A percentile compares a stretch with the other conserved stretches of the same genome.
Conservation (phyloP, 352 stramenopile genomes). For the Phytophthora citrophthora region DNA sequence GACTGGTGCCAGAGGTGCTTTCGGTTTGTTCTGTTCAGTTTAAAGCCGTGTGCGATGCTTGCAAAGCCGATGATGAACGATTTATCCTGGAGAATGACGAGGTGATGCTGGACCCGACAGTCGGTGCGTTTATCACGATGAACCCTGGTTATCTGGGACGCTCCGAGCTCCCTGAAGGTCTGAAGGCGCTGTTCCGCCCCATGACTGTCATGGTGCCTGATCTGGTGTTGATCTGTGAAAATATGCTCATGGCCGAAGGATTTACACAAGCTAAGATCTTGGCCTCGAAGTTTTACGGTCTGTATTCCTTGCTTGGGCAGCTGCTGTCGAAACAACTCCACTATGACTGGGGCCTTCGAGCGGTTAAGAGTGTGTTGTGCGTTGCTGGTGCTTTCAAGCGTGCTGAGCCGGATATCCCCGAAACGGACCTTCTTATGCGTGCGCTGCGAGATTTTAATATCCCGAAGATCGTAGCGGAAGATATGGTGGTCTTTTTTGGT, state of each 20-base stretch:
- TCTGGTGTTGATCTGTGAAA: constrained; percentile 96
- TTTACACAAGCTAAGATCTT: constrained; percentile 96
- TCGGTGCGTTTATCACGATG: constrained; percentile 97
- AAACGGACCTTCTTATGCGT: constrained; percentile 95
- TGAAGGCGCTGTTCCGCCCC: constrained; percentile 95
- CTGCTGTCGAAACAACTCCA: constrained; percentile 95
- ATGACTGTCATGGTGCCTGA: constrained; percentile 98
- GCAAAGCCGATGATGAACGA: constrained; percentile 92
- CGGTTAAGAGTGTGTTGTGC: constrained; percentile 95
- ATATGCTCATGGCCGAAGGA: constrained; percentile 97
- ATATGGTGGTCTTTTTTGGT: constrained; percentile 96
- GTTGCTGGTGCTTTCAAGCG: constrained; percentile 95
- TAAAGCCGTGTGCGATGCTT: constrained; percentile 95
- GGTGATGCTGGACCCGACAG: constrained; percentile 91
- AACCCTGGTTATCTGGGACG: constrained; percentile 96
- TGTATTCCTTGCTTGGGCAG: constrained; percentile 94
- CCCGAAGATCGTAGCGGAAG: constrained; percentile 96
- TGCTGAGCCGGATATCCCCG: constrained; percentile 91
- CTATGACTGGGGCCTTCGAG: constrained; percentile 96
- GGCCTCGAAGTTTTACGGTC: constrained; percentile 95
- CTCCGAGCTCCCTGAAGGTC: constrained; percentile 93
- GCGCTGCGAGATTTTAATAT: constrained; percentile 98
- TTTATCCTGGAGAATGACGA: constrained; percentile 96
- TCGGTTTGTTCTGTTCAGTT: constrained; percentile 96
- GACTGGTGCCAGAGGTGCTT: constrained; percentile 94